phyloP scores from a whole-genome alignment of 192 early-diverging fungal species.

The Lobulomyces angularis region DNA sequence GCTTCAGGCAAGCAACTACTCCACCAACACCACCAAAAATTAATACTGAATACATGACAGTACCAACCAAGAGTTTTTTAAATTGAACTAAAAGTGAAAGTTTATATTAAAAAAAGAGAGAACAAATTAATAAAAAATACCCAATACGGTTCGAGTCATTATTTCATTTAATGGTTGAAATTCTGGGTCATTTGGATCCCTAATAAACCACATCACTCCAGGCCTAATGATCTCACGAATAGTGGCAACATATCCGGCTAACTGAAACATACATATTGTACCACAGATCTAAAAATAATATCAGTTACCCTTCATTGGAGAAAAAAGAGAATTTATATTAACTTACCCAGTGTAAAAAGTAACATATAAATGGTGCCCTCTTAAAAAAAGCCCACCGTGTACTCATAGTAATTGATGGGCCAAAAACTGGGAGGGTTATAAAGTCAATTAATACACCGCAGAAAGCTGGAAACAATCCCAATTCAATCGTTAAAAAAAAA shows the following conservation, averaged over 20 bases:
- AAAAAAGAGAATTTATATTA: neutral
- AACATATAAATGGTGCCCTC: slow-evolving; percentile 48
- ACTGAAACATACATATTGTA: slow-evolving; percentile 86
- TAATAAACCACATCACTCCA: slow-evolving; percentile 96
- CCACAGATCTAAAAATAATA: slow-evolving; percentile 57
- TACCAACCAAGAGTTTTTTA: slow-evolving; percentile 68
- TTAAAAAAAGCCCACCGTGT: slow-evolving; percentile 48
- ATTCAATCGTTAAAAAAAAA: slow-evolving; percentile 79
- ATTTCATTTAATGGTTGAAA: slow-evolving; percentile 93
- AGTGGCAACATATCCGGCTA: slow-evolving; percentile 73
- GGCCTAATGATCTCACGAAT: slow-evolving; percentile 75
- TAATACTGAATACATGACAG: slow-evolving; percentile 71
- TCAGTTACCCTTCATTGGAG: neutral
- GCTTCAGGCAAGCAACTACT: slow-evolving; percentile 15
- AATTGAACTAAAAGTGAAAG: slow-evolving; percentile 60
- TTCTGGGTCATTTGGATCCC: slow-evolving; percentile 90
- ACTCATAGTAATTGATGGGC: slow-evolving; percentile 36
- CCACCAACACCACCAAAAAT: slow-evolving; percentile 66
- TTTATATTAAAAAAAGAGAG: too few relatives aligned
- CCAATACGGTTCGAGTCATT: slow-evolving; percentile 64
- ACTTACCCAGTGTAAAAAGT: slow-evolving; percentile 63
- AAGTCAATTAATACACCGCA: slow-evolving; percentile 81
- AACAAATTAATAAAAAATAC: too few relatives aligned
- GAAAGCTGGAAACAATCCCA: slow-evolving; percentile 71
- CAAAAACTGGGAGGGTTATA: slow-evolving; percentile 66